Percentiles rank a stretch among this genome's conserved stretches.
These are phyloP conservation scores for Colletotrichum sp. DNA, from an alignment of 2,329 filamentous ascomycete genomes.

Conservation along the genomic window DNA sequence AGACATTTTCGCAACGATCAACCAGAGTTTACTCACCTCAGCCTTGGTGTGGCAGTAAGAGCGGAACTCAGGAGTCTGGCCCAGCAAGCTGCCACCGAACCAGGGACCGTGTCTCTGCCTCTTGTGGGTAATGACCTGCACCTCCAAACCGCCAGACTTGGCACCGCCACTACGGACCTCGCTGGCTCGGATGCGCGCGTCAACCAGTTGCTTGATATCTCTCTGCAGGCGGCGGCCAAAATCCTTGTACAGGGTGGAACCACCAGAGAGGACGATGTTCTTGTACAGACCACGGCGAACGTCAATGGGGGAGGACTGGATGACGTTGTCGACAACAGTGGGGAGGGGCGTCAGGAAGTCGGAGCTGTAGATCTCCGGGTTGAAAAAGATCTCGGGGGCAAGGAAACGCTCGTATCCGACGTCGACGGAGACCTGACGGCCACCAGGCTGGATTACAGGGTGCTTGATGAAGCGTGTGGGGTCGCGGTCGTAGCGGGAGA, in stretches of 20 bases:
- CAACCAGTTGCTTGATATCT: constrained; percentile 95
- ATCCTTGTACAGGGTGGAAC: constrained; percentile 97
- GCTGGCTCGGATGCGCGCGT: constrained; percentile 89
- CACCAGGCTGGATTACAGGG: constrained; percentile 83
- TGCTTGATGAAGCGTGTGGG: constrained; percentile 91
- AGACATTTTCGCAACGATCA: not conserved
- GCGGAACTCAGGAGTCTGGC: constrained; percentile 96
- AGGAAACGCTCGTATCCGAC: constrained; percentile 98
- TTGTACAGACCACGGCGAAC: constrained; percentile 97
- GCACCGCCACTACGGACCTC: constrained; percentile 91
- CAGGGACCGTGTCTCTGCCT: constrained; percentile 96
- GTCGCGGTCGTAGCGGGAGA: constrained; percentile 91
- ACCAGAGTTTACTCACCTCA: constrained; percentile 51
- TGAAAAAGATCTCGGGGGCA: constrained; percentile 99
- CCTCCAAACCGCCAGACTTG: constrained; percentile 91
- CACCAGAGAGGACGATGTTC: constrained; percentile 98
- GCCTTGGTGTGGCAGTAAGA: constrained; percentile 98
- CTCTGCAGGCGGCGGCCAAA: constrained; percentile 95
- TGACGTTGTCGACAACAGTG: constrained; percentile 92
- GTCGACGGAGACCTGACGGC: constrained; percentile 83
- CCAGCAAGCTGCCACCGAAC: constrained; percentile 96
- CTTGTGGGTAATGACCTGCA: constrained; percentile 97
- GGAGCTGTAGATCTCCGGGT: constrained; percentile 98
- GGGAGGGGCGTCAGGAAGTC: constrained; percentile 97
- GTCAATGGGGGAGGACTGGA: constrained; percentile 97